Evolutionary conservation across 768 basidiomycete species (phyloP).

Genomic region (Auricularia heimuer): DNA sequence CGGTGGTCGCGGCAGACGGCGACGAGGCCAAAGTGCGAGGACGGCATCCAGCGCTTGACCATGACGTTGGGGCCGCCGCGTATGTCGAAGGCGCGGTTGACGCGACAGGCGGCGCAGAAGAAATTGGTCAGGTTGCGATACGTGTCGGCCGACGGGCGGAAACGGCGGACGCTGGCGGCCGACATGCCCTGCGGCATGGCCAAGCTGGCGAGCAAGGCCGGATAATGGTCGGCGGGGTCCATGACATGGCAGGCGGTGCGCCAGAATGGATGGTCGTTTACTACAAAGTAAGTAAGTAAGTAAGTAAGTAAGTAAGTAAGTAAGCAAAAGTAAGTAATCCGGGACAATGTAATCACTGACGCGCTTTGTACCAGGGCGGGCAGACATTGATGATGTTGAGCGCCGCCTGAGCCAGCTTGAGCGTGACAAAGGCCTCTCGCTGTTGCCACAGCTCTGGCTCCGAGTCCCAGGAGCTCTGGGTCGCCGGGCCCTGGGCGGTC

Average conservation of each 20-base stretch:
- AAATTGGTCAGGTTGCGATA: background rate
- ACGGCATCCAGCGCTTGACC: conserved; percentile 37
- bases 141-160: background rate
- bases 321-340: background rate
- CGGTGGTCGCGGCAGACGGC: conserved; percentile 56
- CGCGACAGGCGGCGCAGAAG: conserved; percentile 56
- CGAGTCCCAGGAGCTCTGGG: conserved; percentile 1
- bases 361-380: conserved; percentile 8
- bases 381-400: conserved; percentile 8
- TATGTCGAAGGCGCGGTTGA: conserved; percentile 43
- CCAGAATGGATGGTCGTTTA: conserved; percentile 8
- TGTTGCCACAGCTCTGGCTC: conserved; percentile 5
- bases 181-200: background rate
- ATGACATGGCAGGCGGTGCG: conserved; percentile 5
- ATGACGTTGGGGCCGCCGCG: conserved; percentile 38
- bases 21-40: conserved; percentile 36
- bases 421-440: conserved; percentile 6
- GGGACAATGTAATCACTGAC: conserved; percentile 1
- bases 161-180: background rate
- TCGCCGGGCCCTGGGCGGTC: background rate
- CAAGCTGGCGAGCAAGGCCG: background rate
- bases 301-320: background rate
- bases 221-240: conserved; percentile 5
- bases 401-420: background rate
- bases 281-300: conserved; percentile 5